Evolutionary conservation across 2,329 filamentous ascomycete species (phyloP).

Genomic region (Colletotrichum eremochloae): DNA sequence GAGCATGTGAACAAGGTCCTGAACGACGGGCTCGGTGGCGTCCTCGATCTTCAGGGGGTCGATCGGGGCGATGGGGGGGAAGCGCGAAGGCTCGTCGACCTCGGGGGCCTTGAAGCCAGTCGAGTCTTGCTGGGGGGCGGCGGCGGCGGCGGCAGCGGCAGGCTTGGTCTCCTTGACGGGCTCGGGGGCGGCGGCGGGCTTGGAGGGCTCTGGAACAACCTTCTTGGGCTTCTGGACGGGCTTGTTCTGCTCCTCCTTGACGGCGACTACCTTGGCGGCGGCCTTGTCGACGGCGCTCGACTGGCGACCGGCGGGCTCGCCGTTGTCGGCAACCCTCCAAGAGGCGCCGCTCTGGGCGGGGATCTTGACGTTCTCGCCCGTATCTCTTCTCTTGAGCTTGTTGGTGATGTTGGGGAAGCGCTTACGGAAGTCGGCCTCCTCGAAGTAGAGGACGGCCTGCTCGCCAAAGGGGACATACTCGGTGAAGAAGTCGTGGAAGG

Average conservation of each 20-base stretch:
- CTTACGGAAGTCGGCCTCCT: slow-evolving; percentile 93
- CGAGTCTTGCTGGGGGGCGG: slow-evolving; percentile 45
- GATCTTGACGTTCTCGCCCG: slow-evolving; percentile 82
- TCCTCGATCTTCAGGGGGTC: slow-evolving; percentile 82
- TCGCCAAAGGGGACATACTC: slow-evolving; percentile 96
- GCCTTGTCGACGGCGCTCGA: slow-evolving; percentile 66
- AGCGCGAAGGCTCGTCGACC: slow-evolving; percentile 74
- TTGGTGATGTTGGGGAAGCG: slow-evolving; percentile 73
- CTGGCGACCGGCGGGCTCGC: slow-evolving; percentile 69
- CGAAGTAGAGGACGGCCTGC: slow-evolving; percentile 93
- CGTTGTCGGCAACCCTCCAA: slow-evolving; percentile 79
- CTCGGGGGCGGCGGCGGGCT: slow-evolving; percentile 39
- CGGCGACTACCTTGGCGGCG: slow-evolving; percentile 48
- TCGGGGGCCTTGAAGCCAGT: slow-evolving; percentile 67
- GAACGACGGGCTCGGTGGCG: slow-evolving; percentile 87
- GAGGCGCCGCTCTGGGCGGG: slow-evolving; percentile 88
- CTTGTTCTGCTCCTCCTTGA: slow-evolving; percentile 50
- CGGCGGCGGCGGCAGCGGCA: slow-evolving; percentile 40
- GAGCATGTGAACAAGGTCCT: slow-evolving; percentile 93
- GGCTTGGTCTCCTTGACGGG: slow-evolving; percentile 51
- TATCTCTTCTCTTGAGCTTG: slow-evolving; percentile 61
- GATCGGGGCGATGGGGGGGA: slow-evolving; percentile 76
- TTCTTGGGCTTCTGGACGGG: slow-evolving; percentile 44
- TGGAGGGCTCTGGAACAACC: slow-evolving; percentile 12
- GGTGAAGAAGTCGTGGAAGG: slow-evolving; percentile 99